Evolutionary conservation across 352 stramenopile genomes (phyloP), one percentile per base, ranked within the genome.

Genomic region (Stramenopiles sp.): DNA sequence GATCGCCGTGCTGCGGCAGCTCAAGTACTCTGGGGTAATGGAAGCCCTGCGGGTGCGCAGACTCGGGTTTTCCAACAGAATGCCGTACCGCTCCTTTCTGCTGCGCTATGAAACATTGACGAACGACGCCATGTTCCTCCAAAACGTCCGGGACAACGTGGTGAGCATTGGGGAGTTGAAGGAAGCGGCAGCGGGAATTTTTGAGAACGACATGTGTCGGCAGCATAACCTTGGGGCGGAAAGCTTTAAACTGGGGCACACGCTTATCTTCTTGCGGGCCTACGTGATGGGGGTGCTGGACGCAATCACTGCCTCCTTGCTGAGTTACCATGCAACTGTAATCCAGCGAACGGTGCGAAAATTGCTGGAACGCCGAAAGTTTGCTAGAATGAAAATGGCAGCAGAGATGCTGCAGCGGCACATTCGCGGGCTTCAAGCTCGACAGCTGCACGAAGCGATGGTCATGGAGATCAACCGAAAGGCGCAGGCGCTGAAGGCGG

Each of bases 21-120:
- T 94, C 0, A 92, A 92, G 78, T 94, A 94, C 75, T 92, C 88
- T 18, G 88, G 88, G 36, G 80, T 83, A 1, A 82, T 83, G 69
- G 78, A 79, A 1, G 80, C 80, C 12, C 74, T 83, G 4, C 76
- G 81, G 36, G 79, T 83, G 32, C 77, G 79, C 25, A 69, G 80
- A n/a, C 76, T 76, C 1, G 80, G 80, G 25, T 83, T 81, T 69
- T 79, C 80, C 31, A 83, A 78, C 30, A 73, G 79, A 1, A 33
- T 83, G 2, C 6, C 0, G 1, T 83, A 83, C 76, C 34, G 43
- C 32, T 53, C 78, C 1, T 83, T 83, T 78, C 75, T 83, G n/a
- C 12, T 4, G 4, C 6, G 53, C 6, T 71, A 6, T 71, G 53
- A 71, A 35, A 71, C 35, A 35, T 71, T 71, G 53, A 35, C 35